These are phyloP conservation scores for Phyllosticta citriasiana DNA, from an alignment of 2,329 filamentous ascomycete genomes.

Conservation along the genomic window DNA sequence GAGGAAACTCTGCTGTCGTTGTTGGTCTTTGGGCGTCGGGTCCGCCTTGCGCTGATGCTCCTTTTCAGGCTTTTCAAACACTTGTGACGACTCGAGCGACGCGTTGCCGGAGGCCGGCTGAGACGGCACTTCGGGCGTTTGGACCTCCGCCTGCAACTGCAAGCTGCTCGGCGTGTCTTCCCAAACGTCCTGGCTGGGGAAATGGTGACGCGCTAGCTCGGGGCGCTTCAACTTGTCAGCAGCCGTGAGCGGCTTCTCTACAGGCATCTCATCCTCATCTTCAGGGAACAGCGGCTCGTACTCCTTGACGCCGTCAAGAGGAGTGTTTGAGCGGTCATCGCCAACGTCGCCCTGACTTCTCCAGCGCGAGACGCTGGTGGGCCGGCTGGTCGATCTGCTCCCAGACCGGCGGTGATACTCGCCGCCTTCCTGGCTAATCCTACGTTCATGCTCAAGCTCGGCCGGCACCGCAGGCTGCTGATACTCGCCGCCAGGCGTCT, in stretches of 20 bases:
- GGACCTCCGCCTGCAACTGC: slow-evolving; percentile 68
- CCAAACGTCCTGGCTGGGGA: slow-evolving; percentile 95
- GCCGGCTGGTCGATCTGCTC: slow-evolving; percentile 33
- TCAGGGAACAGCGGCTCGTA: slow-evolving; percentile 90
- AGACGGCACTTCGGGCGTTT: slow-evolving; percentile 59
- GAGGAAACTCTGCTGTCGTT: slow-evolving; percentile 32
- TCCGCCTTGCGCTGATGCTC: slow-evolving; percentile 40
- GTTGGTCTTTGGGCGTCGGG: slow-evolving; percentile 28
- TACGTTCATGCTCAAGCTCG: slow-evolving; percentile 40
- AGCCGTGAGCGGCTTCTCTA: slow-evolving; percentile 42
- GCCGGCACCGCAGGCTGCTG: slow-evolving; percentile 78
- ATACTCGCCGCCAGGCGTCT: slow-evolving; percentile 48
- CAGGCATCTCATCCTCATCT: slow-evolving; percentile 52
- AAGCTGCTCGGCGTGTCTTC: slow-evolving; percentile 87
- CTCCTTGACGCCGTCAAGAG: slow-evolving; percentile 79
- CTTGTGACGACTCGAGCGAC: slow-evolving; percentile 21
- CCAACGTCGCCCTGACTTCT: slow-evolving; percentile 38
- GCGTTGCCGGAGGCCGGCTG: slow-evolving; percentile 32
- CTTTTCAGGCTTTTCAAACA: slow-evolving; percentile 38
- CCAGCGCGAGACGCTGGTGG: slow-evolving; percentile 38
- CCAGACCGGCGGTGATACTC: slow-evolving; percentile 26
- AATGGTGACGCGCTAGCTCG: slow-evolving; percentile 48
- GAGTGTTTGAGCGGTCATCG: slow-evolving; percentile 48
- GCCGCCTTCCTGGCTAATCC: slow-evolving; percentile 45
- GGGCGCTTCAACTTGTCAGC: slow-evolving; percentile 47